These are phyloP conservation scores for Penicillium sp. DNA, from an alignment of 2,329 filamentous ascomycete species.

Conservation along the genomic window DNA sequence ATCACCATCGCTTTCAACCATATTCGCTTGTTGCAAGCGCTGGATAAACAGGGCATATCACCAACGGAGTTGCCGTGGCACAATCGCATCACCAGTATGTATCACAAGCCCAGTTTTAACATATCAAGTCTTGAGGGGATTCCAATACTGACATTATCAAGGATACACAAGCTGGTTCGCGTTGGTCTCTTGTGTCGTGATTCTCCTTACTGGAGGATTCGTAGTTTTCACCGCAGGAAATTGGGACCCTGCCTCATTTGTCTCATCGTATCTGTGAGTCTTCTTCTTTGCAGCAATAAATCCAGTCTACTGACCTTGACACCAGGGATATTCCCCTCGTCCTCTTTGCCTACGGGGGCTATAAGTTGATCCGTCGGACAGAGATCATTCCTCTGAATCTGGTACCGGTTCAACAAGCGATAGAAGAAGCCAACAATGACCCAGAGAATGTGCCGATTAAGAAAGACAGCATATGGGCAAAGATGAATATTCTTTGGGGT, in stretches of 20 bases:
- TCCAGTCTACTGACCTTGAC: background rate
- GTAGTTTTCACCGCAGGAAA: conserved; percentile 58
- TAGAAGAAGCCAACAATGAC: conserved; percentile 46
- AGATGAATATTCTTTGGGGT: conserved; percentile 39
- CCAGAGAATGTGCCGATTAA: conserved; percentile 35
- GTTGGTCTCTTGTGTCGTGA: conserved; percentile 59
- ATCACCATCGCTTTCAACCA: conserved; percentile 59
- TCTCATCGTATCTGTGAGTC: conserved; percentile 63
- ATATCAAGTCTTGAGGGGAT: too few relatives aligned
- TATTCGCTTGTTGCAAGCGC: conserved; percentile 54
- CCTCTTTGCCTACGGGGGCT: conserved; percentile 55
- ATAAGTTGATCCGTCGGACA: conserved; percentile 66
- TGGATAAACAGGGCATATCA: conserved; percentile 56
- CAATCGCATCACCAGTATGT: conserved; percentile 60
- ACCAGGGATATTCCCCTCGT: conserved; percentile 61
- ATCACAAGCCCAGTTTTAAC: too few relatives aligned
- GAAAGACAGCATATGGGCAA: conserved; percentile 24
- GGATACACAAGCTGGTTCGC: conserved; percentile 61
- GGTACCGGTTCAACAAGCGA: conserved; percentile 54
- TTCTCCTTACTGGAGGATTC: conserved; percentile 70
- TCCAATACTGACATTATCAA: conserved; percentile 29
- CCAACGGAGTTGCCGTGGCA: conserved; percentile 57
- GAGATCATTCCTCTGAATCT: conserved; percentile 51
- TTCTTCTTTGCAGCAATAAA: background rate
- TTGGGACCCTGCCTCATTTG: conserved; percentile 57